Conservation (phyloP, 257 asterid species). For the Penstemon barbatus region DNA sequence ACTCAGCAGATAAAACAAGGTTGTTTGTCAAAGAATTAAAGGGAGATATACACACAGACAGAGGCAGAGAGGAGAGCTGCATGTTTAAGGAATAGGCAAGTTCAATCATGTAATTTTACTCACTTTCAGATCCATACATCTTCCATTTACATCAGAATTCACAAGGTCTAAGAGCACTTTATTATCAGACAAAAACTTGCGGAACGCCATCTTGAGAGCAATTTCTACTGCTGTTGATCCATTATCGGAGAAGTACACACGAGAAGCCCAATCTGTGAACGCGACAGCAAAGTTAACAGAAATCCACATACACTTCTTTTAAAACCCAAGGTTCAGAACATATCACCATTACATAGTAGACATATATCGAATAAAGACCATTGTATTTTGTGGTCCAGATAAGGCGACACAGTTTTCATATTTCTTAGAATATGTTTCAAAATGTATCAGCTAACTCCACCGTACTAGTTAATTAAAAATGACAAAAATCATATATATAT, state of each 20-base stretch:
- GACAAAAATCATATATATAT: neutral
- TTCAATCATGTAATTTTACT: slow-evolving; percentile 15
- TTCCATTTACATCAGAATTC: slow-evolving; percentile 37
- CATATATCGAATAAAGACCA: neutral
- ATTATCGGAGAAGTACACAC: slow-evolving; percentile 89
- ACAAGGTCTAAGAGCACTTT: slow-evolving; percentile 39
- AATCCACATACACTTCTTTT: slow-evolving; percentile 21
- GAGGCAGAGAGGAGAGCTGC: slow-evolving; percentile 4
- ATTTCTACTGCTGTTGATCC: slow-evolving; percentile 98
- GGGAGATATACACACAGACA: neutral
- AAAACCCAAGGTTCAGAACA: slow-evolving; percentile 17
- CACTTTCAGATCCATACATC: slow-evolving; percentile 71
- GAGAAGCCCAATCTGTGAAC: slow-evolving; percentile 88
- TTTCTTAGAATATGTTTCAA: slow-evolving; percentile 2
- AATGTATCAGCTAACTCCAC: slow-evolving; percentile 1
- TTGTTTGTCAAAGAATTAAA: neutral
- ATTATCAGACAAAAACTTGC: slow-evolving; percentile 81
- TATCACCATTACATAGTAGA: slow-evolving; percentile 9
- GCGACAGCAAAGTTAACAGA: slow-evolving; percentile 23
- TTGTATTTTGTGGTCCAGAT: slow-evolving; percentile 12
- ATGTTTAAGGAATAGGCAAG: slow-evolving; percentile 15
- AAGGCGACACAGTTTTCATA: neutral
- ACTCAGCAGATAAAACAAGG: neutral
- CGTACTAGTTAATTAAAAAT: slow-evolving; percentile 2
- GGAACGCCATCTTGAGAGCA: slow-evolving; percentile 97